Conservation (phyloP, 2,329 filamentous ascomycete genomes). For the Aspergillus flavus region DNA sequence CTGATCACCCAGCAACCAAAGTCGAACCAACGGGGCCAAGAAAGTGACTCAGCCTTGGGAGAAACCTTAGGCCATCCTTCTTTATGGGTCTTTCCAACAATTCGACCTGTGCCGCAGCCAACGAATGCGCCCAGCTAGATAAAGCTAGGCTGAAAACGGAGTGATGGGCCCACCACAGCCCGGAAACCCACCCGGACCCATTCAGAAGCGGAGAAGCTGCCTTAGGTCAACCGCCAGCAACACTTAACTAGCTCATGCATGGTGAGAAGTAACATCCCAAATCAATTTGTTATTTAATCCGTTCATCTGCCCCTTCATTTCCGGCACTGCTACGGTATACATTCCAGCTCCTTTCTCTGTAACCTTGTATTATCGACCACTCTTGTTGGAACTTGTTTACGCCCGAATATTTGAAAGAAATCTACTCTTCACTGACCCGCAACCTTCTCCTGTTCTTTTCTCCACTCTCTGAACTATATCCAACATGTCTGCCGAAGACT, state of each 20-base stretch:
- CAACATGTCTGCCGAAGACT: slow-evolving; percentile 32
- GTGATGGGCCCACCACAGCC: not conserved
- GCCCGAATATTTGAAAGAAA: not conserved
- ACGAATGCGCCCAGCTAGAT: not conserved
- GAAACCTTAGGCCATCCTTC: slow-evolving; percentile 3
- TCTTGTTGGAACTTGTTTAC: no score
- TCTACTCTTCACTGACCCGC: not conserved
- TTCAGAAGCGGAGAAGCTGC: not conserved
- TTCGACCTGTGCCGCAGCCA: not conserved
- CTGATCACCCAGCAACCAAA: not conserved
- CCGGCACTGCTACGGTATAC: not conserved
- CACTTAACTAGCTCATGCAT: not conserved
- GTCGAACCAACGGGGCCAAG: slow-evolving; percentile 3
- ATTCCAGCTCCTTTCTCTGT: not conserved
- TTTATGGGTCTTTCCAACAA: not conserved
- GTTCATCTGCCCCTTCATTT: not conserved
- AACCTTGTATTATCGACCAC: not conserved
- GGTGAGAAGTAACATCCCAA: not conserved
- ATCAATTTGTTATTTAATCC: not conserved
- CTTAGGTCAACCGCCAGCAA: not conserved
- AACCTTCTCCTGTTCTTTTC: not conserved
- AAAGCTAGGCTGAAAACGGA: not conserved
- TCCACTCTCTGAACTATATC: not conserved
- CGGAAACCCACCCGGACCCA: not conserved
- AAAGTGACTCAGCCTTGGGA: slow-evolving; percentile 15